Percentiles rank a stretch among this genome's conserved stretches.
phyloP scores from a whole-genome alignment of 1,139 yeast genomes.

The Protomyces pachydermus region DNA sequence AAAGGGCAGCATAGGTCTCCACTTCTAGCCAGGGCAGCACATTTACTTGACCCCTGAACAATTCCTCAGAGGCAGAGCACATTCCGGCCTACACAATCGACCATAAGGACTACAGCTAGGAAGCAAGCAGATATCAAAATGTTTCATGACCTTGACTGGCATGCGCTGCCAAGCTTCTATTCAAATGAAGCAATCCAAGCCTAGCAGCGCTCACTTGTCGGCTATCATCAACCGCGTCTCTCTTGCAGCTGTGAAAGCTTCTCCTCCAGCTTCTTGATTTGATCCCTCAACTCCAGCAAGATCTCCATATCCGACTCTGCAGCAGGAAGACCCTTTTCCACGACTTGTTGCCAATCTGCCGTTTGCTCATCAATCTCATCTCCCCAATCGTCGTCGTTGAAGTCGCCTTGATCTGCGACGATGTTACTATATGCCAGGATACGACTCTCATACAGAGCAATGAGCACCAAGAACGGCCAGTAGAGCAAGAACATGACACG shows the following conservation, averaged over 20 bases:
- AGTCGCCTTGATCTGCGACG: conserved; percentile 46
- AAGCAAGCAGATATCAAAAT: too few relatives aligned
- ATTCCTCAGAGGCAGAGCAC: too few relatives aligned
- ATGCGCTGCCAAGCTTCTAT: too few relatives aligned
- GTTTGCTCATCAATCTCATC: conserved; percentile 59
- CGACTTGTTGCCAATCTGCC: conserved; percentile 75
- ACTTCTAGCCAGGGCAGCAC: too few relatives aligned
- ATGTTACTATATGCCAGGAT: conserved; percentile 8
- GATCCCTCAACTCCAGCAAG: neutral
- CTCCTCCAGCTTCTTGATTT: conserved; percentile 6
- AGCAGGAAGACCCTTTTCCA: conserved; percentile 74
- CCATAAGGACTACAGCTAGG: too few relatives aligned
- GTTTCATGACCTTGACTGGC: too few relatives aligned
- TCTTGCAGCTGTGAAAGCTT: neutral
- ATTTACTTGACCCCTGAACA: too few relatives aligned
- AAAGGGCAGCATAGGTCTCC: too few relatives aligned
- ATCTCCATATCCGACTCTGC: conserved; percentile 61
- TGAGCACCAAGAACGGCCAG: conserved; percentile 59
- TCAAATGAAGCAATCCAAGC: too few relatives aligned
- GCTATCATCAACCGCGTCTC: too few relatives aligned
- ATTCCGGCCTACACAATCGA: too few relatives aligned
- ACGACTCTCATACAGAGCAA: conserved; percentile 42
- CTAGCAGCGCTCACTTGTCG: too few relatives aligned
- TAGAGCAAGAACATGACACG: conserved; percentile 60
- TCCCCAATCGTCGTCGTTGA: conserved; percentile 44